Conservation (phyloP, 306 rosid species). For the Alnus glutinosa region DNA sequence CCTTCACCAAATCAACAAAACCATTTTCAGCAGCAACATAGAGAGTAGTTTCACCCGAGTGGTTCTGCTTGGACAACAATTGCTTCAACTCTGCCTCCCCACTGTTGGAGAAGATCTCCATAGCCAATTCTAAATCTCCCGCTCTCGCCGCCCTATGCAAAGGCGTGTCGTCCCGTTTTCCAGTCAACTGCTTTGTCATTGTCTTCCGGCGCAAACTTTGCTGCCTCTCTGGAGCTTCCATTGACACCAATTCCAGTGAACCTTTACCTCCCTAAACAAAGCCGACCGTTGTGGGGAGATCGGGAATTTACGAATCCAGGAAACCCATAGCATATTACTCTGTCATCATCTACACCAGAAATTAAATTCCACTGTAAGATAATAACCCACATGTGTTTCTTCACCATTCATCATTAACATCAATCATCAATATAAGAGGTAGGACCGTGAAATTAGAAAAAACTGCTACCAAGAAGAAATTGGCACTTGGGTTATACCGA, state of each 20-base stretch:
- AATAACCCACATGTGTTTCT: not conserved
- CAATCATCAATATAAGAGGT: not conserved
- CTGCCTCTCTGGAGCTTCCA: conserved; percentile 33
- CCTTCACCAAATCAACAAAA: conserved; percentile 52
- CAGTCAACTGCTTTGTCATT: conserved; percentile 67
- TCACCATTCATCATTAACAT: not conserved
- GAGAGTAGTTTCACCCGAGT: conserved; percentile 63
- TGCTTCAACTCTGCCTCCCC: conserved; percentile 54
- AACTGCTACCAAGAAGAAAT: not conserved
- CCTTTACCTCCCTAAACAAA: conserved; percentile 3
- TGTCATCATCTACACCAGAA: conserved; percentile 28
- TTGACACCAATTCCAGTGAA: not conserved
- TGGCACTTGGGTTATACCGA: not conserved
- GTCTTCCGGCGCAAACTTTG: conserved; percentile 25
- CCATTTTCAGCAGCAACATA: conserved; percentile 67
- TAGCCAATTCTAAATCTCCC: conserved; percentile 54
- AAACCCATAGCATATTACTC: not conserved
- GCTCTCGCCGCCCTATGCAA: conserved; percentile 59
- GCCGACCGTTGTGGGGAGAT: conserved; percentile 10
- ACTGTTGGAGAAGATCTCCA: conserved; percentile 45
- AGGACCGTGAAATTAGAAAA: not conserved
- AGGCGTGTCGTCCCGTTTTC: conserved; percentile 54
- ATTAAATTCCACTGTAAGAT: conserved; percentile 20
- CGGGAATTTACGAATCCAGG: conserved; percentile 17
- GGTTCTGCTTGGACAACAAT: conserved; percentile 55